phyloP scores from a whole-genome alignment of 306 rosid species.

The Rosa lucieae region DNA sequence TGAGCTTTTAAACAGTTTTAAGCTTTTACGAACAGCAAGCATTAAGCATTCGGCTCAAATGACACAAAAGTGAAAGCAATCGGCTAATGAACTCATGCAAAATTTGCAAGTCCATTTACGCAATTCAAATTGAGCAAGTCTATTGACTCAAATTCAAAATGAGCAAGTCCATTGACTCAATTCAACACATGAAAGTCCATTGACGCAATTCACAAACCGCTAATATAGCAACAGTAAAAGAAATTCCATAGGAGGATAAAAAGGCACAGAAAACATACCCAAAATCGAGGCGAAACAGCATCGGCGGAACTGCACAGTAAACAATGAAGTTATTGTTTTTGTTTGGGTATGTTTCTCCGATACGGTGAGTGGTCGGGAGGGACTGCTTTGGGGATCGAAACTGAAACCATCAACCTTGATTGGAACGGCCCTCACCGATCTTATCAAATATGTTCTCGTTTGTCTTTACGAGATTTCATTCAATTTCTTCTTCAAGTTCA shows the following conservation, averaged over 20 bases:
- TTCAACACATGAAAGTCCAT: neutral
- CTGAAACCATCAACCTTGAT: slow-evolving; percentile 36
- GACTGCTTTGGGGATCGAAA: slow-evolving; percentile 47
- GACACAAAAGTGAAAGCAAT: neutral
- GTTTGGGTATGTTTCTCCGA: slow-evolving; percentile 44
- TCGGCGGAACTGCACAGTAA: slow-evolving; percentile 38
- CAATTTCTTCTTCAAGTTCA: slow-evolving; percentile 39
- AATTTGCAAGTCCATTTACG: neutral
- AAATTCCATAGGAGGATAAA: neutral
- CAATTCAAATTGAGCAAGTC: neutral
- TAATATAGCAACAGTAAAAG: neutral
- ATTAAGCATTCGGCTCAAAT: neutral
- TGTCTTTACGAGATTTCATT: slow-evolving; percentile 44
- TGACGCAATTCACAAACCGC: neutral
- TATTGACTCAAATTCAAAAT: neutral
- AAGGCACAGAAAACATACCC: slow-evolving; percentile 53
- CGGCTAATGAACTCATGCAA: neutral
- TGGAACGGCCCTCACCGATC: slow-evolving; percentile 68
- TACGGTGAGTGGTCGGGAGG: slow-evolving; percentile 69
- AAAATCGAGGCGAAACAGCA: slow-evolving; percentile 79
- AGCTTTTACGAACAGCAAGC: neutral
- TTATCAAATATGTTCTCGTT: slow-evolving; percentile 58
- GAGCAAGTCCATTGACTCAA: neutral
- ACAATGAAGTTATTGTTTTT: too few species aligned
- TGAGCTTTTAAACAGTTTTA: neutral